Conservation (phyloP, 306 rosid genomes). For the Prunus armeniaca region DNA sequence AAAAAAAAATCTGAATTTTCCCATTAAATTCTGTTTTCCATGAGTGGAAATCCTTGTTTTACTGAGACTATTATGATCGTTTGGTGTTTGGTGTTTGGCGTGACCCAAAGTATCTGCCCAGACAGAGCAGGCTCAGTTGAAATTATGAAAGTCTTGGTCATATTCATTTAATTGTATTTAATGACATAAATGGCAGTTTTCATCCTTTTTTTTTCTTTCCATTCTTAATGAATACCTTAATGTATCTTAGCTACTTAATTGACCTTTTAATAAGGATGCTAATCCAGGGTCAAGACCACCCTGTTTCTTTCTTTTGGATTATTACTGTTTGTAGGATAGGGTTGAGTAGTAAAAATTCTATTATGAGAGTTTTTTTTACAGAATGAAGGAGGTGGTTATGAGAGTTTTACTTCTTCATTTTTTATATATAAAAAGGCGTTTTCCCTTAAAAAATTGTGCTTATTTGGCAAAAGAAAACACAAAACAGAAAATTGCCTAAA, state of each 20-base stretch:
- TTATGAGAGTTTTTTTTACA: too few species aligned
- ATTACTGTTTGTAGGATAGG: background rate
- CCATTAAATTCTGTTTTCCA: constrained; percentile 14
- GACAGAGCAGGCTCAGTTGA: constrained; percentile 35
- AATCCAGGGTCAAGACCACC: background rate
- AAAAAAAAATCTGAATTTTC: too few species aligned
- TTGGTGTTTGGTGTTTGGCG: constrained; percentile 27
- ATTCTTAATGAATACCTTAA: constrained; percentile 11
- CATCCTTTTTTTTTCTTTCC: background rate
- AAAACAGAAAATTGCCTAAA: background rate
- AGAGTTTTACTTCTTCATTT: background rate
- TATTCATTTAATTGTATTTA: constrained; percentile 46
- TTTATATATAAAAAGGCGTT: background rate
- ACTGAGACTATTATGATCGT: constrained; percentile 29
- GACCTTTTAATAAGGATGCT: background rate
- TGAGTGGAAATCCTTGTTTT: constrained; percentile 37
- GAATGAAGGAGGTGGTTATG: too few species aligned
- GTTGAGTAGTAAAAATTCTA: background rate
- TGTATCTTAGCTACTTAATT: constrained; percentile 22
- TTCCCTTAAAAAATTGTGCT: background rate
- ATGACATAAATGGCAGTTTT: constrained; percentile 26
- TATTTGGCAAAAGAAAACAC: background rate
- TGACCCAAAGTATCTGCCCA: constrained; percentile 48
- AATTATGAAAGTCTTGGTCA: constrained; percentile 35
- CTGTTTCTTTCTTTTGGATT: background rate